A percentile compares a stretch with the other conserved stretches of the same genome.
phyloP scores from a whole-genome alignment of 805 yeast genomes.

The Teunomyces funiuensis region DNA sequence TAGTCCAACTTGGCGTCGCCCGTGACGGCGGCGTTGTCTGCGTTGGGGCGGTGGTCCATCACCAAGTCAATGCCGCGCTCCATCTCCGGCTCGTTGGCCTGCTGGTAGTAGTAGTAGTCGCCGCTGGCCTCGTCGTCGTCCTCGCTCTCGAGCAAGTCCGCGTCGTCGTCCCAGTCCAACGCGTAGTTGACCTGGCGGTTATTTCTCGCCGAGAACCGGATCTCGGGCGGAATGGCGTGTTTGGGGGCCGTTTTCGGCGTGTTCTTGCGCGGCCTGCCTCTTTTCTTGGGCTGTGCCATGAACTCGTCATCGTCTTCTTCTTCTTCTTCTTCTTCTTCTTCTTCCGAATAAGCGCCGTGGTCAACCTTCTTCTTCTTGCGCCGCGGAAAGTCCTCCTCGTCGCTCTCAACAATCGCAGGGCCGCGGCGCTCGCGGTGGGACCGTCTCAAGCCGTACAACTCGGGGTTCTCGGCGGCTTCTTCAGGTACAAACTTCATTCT shows the following conservation, averaged over 20 bases:
- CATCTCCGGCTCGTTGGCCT: conserved; percentile 32
- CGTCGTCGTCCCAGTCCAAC: conserved; percentile 64
- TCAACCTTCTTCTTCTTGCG: conserved; percentile 11
- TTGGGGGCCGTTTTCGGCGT: conserved; percentile 2
- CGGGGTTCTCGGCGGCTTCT: conserved; percentile 70
- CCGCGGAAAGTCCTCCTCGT: conserved; percentile 31
- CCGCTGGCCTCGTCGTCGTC: conserved; percentile 31
- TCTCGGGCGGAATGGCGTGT: conserved; percentile 39
- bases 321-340: conserved; percentile 17
- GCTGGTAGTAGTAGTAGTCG: conserved; percentile 35
- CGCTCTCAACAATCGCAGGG: conserved; percentile 33
- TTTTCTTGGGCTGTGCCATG: conserved; percentile 22
- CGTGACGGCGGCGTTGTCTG: conserved; percentile 39
- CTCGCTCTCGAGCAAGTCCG: conserved; percentile 50
- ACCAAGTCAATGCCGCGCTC: conserved; percentile 39
- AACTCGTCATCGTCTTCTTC: conserved; percentile 22
- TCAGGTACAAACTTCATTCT: conserved; percentile 31
- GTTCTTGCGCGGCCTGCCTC: conserved; percentile 6
- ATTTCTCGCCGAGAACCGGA: conserved; percentile 79
- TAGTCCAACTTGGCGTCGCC: conserved; percentile 59
- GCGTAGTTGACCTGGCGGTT: conserved; percentile 68
- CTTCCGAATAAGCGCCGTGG: conserved; percentile 17
- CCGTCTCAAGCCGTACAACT: conserved; percentile 78
- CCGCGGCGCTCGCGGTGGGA: conserved; percentile 61
- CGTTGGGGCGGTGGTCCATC: conserved; percentile 39